These are phyloP conservation scores for Hypoxylon lienhwacheense DNA, from an alignment of 495 filamentous ascomycete species.

Conservation along the genomic window DNA sequence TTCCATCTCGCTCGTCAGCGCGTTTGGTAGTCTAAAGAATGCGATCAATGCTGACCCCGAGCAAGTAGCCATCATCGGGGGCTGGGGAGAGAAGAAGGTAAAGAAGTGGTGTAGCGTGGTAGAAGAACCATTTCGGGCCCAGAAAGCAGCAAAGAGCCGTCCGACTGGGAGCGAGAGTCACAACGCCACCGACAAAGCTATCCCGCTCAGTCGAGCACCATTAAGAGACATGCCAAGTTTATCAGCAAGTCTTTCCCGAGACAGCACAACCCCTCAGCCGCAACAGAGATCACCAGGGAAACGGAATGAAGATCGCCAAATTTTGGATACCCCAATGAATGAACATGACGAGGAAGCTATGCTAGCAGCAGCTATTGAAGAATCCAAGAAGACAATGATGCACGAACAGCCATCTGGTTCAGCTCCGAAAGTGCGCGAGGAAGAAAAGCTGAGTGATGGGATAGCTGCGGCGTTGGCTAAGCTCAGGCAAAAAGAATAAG, in stretches of 20 bases:
- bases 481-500: slow-evolving; percentile 49
- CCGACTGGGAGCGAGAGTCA: slow-evolving; percentile 28
- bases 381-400: slow-evolving; percentile 32
- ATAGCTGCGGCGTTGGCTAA: slow-evolving; percentile 57
- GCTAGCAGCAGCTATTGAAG: slow-evolving; percentile 52
- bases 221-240: slow-evolving; percentile 40
- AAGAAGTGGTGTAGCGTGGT: slow-evolving; percentile 78
- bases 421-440: slow-evolving; percentile 24
- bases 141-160: slow-evolving; percentile 63
- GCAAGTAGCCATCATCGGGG: slow-evolving; percentile 75
- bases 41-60: slow-evolving; percentile 88
- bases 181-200: slow-evolving; percentile 38
- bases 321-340: slow-evolving; percentile 24
- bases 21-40: slow-evolving; percentile 82
- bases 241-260: slow-evolving; percentile 30
- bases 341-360: slow-evolving; percentile 54
- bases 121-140: slow-evolving; percentile 77
- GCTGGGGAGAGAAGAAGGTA: slow-evolving; percentile 96
- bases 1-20: slow-evolving; percentile 79
- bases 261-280: slow-evolving; percentile 28
- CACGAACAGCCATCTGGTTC: slow-evolving; percentile 23
- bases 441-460: slow-evolving; percentile 52
- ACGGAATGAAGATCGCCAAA: neutral
- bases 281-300: slow-evolving; percentile 5
- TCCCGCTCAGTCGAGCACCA: slow-evolving; percentile 44